These are phyloP conservation scores for Eucalyptus microcorys DNA, from an alignment of 345 rosid species.

Conservation along the genomic window DNA sequence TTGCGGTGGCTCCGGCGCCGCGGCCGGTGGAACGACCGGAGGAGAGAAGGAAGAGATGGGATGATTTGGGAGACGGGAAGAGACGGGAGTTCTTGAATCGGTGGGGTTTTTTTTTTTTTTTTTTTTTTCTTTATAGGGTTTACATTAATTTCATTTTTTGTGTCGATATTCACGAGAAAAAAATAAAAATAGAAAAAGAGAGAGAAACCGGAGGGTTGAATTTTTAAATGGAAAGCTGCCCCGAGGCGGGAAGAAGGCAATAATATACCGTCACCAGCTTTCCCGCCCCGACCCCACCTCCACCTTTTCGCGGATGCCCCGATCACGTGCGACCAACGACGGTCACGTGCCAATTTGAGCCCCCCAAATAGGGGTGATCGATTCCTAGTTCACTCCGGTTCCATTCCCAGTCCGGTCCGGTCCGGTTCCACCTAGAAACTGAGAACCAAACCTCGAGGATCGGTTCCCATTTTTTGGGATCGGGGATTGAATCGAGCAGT, in stretches of 20 bases:
- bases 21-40: background rate
- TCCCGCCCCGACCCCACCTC: background rate
- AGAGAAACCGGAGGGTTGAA: background rate
- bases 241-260: background rate
- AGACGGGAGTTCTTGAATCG: background rate
- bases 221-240: background rate
- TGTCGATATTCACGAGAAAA: background rate
- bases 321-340: too few species aligned
- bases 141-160: too few species aligned
- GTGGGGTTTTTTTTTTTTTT: background rate
- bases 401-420: rapidly evolving
- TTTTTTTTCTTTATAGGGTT: background rate
- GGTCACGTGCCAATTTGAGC: too few species aligned
- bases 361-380: too few species aligned
- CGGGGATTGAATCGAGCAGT: rapidly evolving
- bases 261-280: too few species aligned
- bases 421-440: too few species aligned
- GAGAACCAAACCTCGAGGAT: too few species aligned
- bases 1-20: background rate
- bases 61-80: background rate
- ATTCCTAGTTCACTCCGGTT: rapidly evolving
- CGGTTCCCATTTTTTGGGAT: too few species aligned
- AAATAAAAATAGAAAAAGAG: too few species aligned
- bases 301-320: background rate
- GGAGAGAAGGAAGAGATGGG: background rate